These are phyloP conservation scores for Paramecium octaurelia DNA, from an alignment of 73 alveolate genomes.

Conservation along the genomic window DNA sequence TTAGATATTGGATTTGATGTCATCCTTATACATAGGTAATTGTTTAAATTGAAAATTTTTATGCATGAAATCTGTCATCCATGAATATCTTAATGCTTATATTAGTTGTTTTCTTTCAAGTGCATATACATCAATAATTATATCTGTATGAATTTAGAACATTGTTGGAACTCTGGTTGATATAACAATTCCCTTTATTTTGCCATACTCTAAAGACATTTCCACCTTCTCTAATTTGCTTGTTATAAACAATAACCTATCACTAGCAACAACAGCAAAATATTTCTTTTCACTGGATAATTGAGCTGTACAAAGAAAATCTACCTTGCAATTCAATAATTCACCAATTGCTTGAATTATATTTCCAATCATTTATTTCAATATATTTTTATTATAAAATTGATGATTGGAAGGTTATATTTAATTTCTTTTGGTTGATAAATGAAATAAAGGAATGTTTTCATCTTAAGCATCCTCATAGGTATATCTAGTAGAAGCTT, in stretches of 20 bases:
- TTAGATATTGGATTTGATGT: neutral
- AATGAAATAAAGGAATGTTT: too few species aligned
- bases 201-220: neutral
- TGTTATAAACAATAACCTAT: neutral
- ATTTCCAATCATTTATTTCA: neutral
- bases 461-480: too few species aligned
- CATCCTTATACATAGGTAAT: slow-evolving; percentile 1
- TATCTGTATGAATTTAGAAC: slow-evolving; percentile 25
- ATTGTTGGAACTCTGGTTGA: neutral
- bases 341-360: neutral
- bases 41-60: slow-evolving; percentile 21
- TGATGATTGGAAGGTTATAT: neutral
- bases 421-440: neutral
- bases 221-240: slow-evolving; percentile 19
- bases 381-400: neutral
- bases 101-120: neutral
- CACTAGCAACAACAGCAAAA: slow-evolving; percentile 28
- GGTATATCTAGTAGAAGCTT: too few species aligned
- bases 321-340: slow-evolving; percentile 9
- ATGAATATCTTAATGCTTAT: neutral
- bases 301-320: neutral
- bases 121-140: neutral
- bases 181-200: slow-evolving; percentile 1
- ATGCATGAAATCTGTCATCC: slow-evolving; percentile 53
- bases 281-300: neutral